Evolutionary conservation across 2,329 filamentous ascomycete genomes (phyloP), one percentile per base, ranked within the genome.

Genomic region (Ophiostoma piceae): DNA sequence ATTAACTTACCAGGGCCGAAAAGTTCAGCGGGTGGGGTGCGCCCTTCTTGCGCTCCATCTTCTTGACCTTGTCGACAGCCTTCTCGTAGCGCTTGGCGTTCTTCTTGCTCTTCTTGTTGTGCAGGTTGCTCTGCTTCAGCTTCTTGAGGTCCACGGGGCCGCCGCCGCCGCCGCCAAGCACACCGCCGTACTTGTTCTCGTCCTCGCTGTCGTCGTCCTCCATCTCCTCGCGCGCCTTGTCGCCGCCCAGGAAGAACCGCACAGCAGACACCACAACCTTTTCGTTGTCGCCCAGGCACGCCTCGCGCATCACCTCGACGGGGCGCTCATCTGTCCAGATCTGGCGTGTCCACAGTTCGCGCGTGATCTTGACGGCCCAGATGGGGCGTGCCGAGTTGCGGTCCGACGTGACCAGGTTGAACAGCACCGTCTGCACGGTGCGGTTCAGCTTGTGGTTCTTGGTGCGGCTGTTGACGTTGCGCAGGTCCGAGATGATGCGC

Each of bases 241-340:
- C 95, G 43, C 94, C 94, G 32, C 95, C 95, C 0, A 99, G 84
- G 82, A 99, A 99, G 83, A 98, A 99, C 32, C 92, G 87, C 16
- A 96, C 92, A 64, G 92, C 94, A 19, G 93, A 92, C 6, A 91
- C 84, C 35, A 95, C 87, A 3, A 98, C 93, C 81, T 99, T 99
- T 75, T 96, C 92, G 75, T 97, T 96, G 68, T 97, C 90, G 3
- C 92, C 88, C 70, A 99, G 81, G 69, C 90, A 89, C 0, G 94
- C 93, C 80, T 97, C 91, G 80, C 96, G 96, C 94, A 99, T 98
- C 74, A 98, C 92, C 76, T 97, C 93, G n/a, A 98, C 95, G 0
- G 94, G 89, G 78, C 94, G 72, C 16, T 93, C 87, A 76, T 99
- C 95, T 11, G 91, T 92, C 95, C 95, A 99, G 73, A 98, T 89